phyloP scores from a whole-genome alignment of 768 basidiomycete species.

The Gloeostereum incarnatum region DNA sequence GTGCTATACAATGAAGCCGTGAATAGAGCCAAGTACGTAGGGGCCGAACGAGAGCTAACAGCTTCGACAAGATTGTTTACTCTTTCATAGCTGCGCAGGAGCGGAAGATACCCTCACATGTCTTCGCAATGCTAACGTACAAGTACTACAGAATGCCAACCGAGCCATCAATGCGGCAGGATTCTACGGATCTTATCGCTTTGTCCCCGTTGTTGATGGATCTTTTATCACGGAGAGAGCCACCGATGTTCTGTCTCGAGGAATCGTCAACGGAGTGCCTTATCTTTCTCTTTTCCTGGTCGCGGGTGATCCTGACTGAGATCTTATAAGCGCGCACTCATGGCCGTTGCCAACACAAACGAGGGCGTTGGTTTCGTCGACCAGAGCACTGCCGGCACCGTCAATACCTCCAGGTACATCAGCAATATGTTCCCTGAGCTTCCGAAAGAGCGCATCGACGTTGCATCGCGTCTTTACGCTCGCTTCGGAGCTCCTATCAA shows the following conservation, averaged over 20 bases:
- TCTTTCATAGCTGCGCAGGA: constrained; percentile 11
- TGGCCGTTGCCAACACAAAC: constrained; percentile 17
- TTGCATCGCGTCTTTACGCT: constrained; percentile 10
- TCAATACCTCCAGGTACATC: constrained; percentile 12
- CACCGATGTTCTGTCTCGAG: constrained; percentile 15
- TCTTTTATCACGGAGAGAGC: constrained; percentile 22
- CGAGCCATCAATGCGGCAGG: constrained; percentile 12
- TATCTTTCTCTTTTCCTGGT: not conserved
- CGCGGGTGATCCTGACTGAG: not conserved
- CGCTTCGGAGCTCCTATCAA: constrained; percentile 9
- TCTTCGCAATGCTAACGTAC: constrained; percentile 12
- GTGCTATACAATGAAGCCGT: constrained; percentile 13
- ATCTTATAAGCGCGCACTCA: constrained; percentile 11
- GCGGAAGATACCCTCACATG: constrained; percentile 9
- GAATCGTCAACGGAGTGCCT: constrained; percentile 21
- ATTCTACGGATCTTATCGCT: constrained; percentile 20
- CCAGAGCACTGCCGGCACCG: constrained; percentile 7
- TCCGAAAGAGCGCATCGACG: constrained; percentile 3
- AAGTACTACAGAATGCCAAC: constrained; percentile 17
- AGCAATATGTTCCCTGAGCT: constrained; percentile 15
- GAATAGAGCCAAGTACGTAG: constrained; percentile 10
- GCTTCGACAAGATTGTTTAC: not conserved
- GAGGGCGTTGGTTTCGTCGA: constrained; percentile 21
- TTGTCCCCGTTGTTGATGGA: constrained; percentile 27
- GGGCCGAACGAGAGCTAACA: not conserved